These are phyloP conservation scores for Trypanosoma avium DNA, from an alignment of 208 protist genomes.

Conservation along the genomic window DNA sequence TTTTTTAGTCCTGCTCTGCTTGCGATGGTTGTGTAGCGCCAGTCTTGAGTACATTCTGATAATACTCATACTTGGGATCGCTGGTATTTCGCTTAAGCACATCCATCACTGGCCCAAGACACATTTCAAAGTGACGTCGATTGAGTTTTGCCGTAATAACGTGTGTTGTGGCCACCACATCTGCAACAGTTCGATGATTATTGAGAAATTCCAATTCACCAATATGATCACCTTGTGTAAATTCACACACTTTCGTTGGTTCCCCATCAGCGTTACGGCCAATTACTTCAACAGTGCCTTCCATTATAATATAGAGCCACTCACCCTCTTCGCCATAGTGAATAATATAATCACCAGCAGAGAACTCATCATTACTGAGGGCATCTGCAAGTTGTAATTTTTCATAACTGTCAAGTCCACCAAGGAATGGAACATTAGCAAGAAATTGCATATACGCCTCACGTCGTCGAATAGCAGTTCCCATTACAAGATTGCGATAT, in stretches of 20 bases:
- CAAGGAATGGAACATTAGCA: slow-evolving; percentile 73
- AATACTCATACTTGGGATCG: slow-evolving; percentile 89
- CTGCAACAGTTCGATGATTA: slow-evolving; percentile 84
- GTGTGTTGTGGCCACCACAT: slow-evolving; percentile 71
- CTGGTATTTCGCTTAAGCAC: slow-evolving; percentile 80
- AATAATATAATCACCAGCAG: slow-evolving; percentile 82
- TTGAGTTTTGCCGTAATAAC: slow-evolving; percentile 90
- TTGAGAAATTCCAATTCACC: slow-evolving; percentile 92
- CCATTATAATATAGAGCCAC: slow-evolving; percentile 91
- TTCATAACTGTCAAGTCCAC: slow-evolving; percentile 81
- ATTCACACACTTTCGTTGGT: slow-evolving; percentile 80
- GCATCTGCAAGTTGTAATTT: slow-evolving; percentile 88
- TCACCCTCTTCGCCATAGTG: slow-evolving; percentile 85
- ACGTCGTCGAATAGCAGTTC: slow-evolving; percentile 78
- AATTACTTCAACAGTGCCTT: slow-evolving; percentile 85
- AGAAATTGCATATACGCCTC: slow-evolving; percentile 81
- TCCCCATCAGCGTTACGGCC: slow-evolving; percentile 71
- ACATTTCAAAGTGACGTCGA: slow-evolving; percentile 92
- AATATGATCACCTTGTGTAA: slow-evolving; percentile 80
- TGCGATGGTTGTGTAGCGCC: slow-evolving; percentile 9
- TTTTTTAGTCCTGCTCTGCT: neutral
- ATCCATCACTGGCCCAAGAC: slow-evolving; percentile 88
- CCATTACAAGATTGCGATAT: slow-evolving; percentile 92
- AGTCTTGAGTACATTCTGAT: slow-evolving; percentile 78
- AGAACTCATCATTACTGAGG: slow-evolving; percentile 80